Conservation (phyloP, 176 grass and related monocot genomes). For the Olyra latifolia region DNA sequence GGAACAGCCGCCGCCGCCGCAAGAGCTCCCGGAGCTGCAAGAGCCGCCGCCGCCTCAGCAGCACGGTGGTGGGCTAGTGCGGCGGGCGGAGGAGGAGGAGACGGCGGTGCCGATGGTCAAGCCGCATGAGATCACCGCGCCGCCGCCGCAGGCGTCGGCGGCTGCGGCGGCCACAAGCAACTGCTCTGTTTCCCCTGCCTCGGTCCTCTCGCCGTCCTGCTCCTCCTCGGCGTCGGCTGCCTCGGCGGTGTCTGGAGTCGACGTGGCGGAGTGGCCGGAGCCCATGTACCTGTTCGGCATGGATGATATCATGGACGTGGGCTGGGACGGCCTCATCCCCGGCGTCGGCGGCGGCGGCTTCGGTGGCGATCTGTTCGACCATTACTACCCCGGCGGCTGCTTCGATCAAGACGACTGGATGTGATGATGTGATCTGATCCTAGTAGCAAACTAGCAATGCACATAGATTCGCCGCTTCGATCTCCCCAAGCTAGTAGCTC, state of each 20-base stretch:
- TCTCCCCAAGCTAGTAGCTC: constrained; percentile 4
- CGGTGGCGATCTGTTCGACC: constrained; percentile 34
- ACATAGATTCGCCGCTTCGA: background rate
- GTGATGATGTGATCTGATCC: constrained; percentile 36
- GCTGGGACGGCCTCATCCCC: constrained; percentile 35
- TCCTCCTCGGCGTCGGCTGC: constrained; percentile 37
- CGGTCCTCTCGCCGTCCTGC: constrained; percentile 50
- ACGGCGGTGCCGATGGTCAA: background rate
- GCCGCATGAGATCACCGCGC: background rate
- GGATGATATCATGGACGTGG: constrained; percentile 52
- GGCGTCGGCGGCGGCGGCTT: background rate
- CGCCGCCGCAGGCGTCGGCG: background rate
- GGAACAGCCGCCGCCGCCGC: background rate
- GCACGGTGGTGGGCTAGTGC: background rate
- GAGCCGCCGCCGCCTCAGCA: background rate
- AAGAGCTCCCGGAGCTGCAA: background rate
- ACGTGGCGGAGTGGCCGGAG: constrained; percentile 66
- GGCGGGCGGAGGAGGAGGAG: background rate
- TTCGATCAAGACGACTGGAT: constrained; percentile 43
- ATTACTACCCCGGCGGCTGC: constrained; percentile 27
- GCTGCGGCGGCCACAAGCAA: background rate
- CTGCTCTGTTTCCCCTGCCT: constrained; percentile 41
- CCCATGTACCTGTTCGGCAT: constrained; percentile 61
- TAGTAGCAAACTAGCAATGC: constrained; percentile 22
- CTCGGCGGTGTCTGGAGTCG: constrained; percentile 16